phyloP scores from a whole-genome alignment of 1,284 basidiomycete species.

The Wolfiporia cocos region DNA sequence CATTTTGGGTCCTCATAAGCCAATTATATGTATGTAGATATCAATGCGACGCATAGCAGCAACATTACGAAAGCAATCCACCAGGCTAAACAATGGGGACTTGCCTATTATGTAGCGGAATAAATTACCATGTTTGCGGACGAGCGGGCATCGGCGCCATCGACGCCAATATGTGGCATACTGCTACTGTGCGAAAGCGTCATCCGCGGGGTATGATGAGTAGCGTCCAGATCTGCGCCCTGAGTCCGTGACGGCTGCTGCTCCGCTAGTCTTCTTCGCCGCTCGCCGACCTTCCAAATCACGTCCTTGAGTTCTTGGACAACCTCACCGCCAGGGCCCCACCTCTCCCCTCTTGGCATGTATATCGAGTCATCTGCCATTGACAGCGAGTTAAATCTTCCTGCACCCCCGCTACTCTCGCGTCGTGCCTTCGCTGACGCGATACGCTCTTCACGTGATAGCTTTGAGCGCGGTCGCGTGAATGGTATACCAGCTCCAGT shows the following conservation, averaged over 20 bases:
- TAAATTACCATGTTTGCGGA: background rate
- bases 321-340: slow-evolving; percentile 74
- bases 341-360: slow-evolving; percentile 32
- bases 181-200: background rate
- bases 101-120: background rate
- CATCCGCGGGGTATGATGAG: slow-evolving; percentile 7
- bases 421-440: slow-evolving; percentile 47
- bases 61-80: background rate
- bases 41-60: too few relatives aligned
- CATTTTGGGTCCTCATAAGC: too few relatives aligned
- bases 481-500: slow-evolving; percentile 35
- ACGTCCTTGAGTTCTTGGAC: slow-evolving; percentile 80
- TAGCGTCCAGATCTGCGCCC: background rate
- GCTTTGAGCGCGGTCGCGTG: slow-evolving; percentile 49
- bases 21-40: too few relatives aligned
- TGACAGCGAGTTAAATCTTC: too few relatives aligned
- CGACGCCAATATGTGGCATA: slow-evolving; percentile 2
- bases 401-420: slow-evolving; percentile 29
- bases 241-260: background rate
- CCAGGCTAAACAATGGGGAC: background rate
- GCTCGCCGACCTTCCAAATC: slow-evolving; percentile 76
- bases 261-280: slow-evolving; percentile 25
- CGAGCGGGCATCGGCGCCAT: background rate
- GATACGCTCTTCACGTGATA: slow-evolving; percentile 71
- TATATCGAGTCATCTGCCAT: slow-evolving; percentile 1